Evolutionary conservation across 805 yeast species (phyloP).

Genomic region (Myxozyma udenii): DNA sequence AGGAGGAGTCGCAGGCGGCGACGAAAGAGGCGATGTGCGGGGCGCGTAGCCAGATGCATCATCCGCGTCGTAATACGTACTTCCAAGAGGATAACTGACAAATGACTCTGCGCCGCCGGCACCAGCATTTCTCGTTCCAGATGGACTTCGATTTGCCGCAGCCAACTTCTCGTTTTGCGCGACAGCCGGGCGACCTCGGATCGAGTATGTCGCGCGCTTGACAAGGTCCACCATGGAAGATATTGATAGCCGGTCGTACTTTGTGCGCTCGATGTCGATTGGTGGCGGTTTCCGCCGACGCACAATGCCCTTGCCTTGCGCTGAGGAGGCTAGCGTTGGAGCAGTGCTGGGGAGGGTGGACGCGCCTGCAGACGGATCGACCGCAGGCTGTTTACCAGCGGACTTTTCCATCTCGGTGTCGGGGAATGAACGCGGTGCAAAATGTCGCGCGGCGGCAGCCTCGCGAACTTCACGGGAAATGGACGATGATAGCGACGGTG

Average conservation of each 20-base stretch:
- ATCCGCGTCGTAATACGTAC: not conserved
- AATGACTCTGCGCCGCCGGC: not conserved
- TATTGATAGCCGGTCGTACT: conserved; percentile 1
- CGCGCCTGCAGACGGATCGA: not conserved
- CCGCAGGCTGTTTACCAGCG: not conserved
- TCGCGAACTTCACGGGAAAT: too few species aligned
- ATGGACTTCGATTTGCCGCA: not conserved
- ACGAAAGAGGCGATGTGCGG: not conserved
- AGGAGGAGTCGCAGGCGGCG: not conserved
- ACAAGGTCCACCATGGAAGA: conserved; percentile 7
- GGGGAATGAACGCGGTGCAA: too few species aligned
- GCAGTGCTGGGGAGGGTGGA: not conserved
- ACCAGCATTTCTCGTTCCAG: not conserved
- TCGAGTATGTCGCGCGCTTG: conserved; percentile 7
- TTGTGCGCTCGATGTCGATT: conserved; percentile 7
- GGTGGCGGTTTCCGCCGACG: conserved; percentile 18
- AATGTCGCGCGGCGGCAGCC: too few species aligned
- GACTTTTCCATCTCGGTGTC: too few species aligned
- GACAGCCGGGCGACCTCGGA: not conserved
- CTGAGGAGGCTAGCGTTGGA: not conserved
- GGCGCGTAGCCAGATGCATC: not conserved
- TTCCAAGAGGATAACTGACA: not conserved
- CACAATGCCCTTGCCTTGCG: conserved; percentile 15
- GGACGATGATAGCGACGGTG: too few species aligned
- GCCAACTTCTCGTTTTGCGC: not conserved